Evolutionary conservation across 169 alveolate species (phyloP), one percentile per base, ranked within the genome.

Genomic region (Theileria orientalis): DNA sequence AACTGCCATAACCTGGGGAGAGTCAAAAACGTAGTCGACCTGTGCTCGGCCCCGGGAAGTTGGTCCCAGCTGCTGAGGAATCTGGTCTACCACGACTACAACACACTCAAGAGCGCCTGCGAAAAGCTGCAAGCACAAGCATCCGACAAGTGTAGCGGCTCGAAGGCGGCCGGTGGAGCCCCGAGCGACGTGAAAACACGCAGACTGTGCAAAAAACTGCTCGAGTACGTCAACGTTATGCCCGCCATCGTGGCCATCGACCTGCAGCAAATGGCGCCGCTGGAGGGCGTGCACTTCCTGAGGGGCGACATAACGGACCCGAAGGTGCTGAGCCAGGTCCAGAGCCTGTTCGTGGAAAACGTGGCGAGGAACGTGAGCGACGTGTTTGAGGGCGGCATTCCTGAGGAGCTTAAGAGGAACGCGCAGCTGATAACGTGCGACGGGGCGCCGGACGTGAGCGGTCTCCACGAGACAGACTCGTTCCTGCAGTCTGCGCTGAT

Each of bases 11-110:
- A 56, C 51, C 66, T 77, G 7, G 74, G 74, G 0, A 44, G 86
- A 32, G 67, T 77, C 44, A 37, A 76, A 11, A 94, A 97, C 72
- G 96, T 94, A 32, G 97, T 97, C 19, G 99, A 97, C 83, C 82
- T 97, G 62, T 97, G 99, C 83, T 99, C 99, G 5, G 99, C 99
- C 1, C 99, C 99, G 0, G 99, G 99, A 13, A 94, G 98, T 75
- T 97, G 99, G 99, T 91, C 97, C 3, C 98, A 89, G 75, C 67
- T 83, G 54, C 54, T 85, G 54, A 47, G 89, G 56, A 66, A 89
- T 61, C 47, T 68, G 69, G 83, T 67, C 69, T 69, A 54, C 77
- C 35, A 74, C 32, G 68, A 83, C 75, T 44, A 83, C 73, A 35
- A 60, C 76, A 37, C 76, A 75, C 37, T 54, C 74, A 19, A 68